Evolutionary conservation across 2,329 filamentous ascomycete species (phyloP), one percentile per base, ranked within the genome.

Genomic region (Pseudopithomyces chartarum): DNA sequence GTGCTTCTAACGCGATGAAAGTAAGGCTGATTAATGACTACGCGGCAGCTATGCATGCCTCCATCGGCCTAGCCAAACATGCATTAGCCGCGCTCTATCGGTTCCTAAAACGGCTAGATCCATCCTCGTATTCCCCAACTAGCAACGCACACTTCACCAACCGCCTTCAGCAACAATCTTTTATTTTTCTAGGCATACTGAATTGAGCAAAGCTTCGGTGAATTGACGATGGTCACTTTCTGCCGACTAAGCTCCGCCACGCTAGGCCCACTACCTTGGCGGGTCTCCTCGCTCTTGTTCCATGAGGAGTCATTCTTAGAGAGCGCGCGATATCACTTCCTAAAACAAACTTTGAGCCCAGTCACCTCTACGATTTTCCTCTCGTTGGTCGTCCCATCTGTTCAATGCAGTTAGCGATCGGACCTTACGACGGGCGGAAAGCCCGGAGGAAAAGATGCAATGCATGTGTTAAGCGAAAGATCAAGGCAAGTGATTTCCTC

Each of bases 351-450:
- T 8, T 29, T 29, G 12, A 23, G 11, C 6, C 17, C 10, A 53
- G 38, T 8, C 2, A 34, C 10, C 19, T 10, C 17, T 26, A 10
- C 11, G 40, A 1, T 3, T 29, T 10, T 43, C 48, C 52, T 22
- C n/a, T n/a, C n/a, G n/a, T n/a, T n/a, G n/a, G n/a, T n/a, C n/a
- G n/a, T n/a, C n/a, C n/a, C n/a, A n/a, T n/a, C n/a, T n/a, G n/a
- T n/a, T n/a, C n/a, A n/a, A 66, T 66, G 64, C 40, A 57, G 15
- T 50, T 52, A n/a, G 19, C 29, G 20, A 60, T 64, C n/a, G 68
- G 68, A 22, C 68, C 68, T 22, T 63, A 61, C 15, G 68, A 71
- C 55, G 68, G 68, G 29, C 68, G 68, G n/a, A 69, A 63, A 52
- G 62, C 66, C 4, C 60, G 64, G 32, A 64, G 62, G 29, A 70